These are phyloP conservation scores for Wickerhamiella australiensis DNA, from an alignment of 805 yeast species.

Conservation along the genomic window DNA sequence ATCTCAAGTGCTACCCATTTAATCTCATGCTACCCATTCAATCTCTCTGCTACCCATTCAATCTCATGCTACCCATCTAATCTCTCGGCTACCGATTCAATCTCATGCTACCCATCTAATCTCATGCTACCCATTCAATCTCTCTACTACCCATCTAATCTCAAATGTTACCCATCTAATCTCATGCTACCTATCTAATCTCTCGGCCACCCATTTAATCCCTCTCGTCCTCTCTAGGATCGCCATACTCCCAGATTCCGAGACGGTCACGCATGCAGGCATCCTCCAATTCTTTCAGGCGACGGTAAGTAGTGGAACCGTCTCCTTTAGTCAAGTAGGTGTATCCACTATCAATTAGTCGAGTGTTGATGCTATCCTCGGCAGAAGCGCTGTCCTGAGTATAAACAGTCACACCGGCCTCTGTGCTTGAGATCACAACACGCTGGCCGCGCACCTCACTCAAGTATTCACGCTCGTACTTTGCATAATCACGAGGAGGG, in stretches of 20 bases:
- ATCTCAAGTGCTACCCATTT: too few relatives aligned
- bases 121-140: too few relatives aligned
- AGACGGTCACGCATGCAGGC: constrained; percentile 39
- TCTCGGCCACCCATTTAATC: not conserved
- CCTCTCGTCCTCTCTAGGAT: constrained; percentile 47
- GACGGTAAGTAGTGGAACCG: constrained; percentile 39
- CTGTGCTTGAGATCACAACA: constrained; percentile 42
- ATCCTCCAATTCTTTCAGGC: constrained; percentile 35
- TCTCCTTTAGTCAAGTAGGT: constrained; percentile 2
- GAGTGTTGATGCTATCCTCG: constrained; percentile 46
- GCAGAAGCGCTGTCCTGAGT: constrained; percentile 45
- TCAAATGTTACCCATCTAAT: too few relatives aligned
- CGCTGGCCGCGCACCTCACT: constrained; percentile 44
- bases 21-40: too few relatives aligned
- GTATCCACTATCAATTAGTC: constrained; percentile 47
- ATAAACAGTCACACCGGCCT: constrained; percentile 36
- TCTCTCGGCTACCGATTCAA: too few relatives aligned
- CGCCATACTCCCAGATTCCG: constrained; percentile 73
- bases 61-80: too few relatives aligned
- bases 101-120: too few relatives aligned
- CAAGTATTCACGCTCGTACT: constrained; percentile 42
- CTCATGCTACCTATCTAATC: not conserved
- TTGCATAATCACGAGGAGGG: constrained; percentile 50
- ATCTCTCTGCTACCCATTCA: not conserved
- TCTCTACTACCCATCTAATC: too few relatives aligned